Evolutionary conservation across 331 rosid species (phyloP), one percentile per base, ranked within the genome.

Genomic region (Acacia pycnantha): DNA sequence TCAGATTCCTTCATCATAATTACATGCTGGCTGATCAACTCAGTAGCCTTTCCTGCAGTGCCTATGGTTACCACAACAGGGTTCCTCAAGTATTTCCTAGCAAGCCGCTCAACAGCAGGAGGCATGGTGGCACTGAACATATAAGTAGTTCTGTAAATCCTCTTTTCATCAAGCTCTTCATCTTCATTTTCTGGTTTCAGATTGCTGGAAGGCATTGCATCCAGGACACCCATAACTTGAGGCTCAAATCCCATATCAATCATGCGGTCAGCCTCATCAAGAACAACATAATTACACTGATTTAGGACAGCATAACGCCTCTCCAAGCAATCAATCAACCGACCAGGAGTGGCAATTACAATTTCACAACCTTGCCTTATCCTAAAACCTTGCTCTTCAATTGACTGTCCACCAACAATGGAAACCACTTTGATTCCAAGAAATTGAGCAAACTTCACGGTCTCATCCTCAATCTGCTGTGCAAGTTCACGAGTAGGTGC

Each of bases 381-480:
- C 92, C 79, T 94, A 81, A 94, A 94, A 26, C 97, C 98, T 81
- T 94, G 98, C 83, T 94, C 97, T 89, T 94, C 98, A 37, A 94
- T 94, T 7, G 97, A 94, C 87, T 92, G 97, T 19, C 98, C 98
- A 50, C 98, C 98, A 77, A 94, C 98, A 84, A 94, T 94, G 66
- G 98, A 94, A 26, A 92, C 98, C 51, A 94, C 97, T 76, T 88
- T 91, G 73, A 94, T 85, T 19, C 97, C 97, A 87, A 94, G 47
- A 87, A 86, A 91, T 68, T 92, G 96, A 4, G 98, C 94, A 54
- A 92, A 92, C 84, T 94, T 94, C 6, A 90, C 89, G 26, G 97
- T 94, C 86, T 94, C 98, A 10, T 92, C 97, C 92, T 94, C 98
- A 64, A 64, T 64, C 70, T 64, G 70, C 43, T 64, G 70, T 2